Evolutionary conservation across 345 rosid species (phyloP), one percentile per base, ranked within the genome.

Genomic region (Eutrema yunnanense): DNA sequence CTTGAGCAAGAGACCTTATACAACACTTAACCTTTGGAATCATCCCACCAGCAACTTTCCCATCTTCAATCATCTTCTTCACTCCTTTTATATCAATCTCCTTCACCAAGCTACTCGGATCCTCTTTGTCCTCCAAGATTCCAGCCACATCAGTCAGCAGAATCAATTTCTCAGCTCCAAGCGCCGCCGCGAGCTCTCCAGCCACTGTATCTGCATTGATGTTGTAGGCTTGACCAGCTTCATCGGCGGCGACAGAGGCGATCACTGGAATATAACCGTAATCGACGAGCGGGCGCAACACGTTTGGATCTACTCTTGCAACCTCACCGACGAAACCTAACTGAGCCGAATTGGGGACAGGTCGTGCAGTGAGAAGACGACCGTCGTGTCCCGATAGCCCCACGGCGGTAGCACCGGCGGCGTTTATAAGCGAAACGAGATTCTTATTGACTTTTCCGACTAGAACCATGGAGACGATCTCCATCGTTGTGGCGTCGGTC

Each of bases 201-300:
- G 96, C 98, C 52, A 91, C 98, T 0, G 97, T 91, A 76, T 94
- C 97, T 0, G 97, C 98, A 72, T 94, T 94, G 46, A 94, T 94
- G 75, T 94, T 94, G 19, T 94, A 94, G 3, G 90, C 74, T 58
- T 94, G 97, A 1, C 97, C 96, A 0, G 49, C 30, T 56, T 81
- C 88, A 64, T 94, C 96, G 1, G 94, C 91, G 0, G 98, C 97
- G 30, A 91, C 98, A 0, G 98, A 91, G 0, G 98, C 97, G 14
- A 94, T 86, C 73, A 94, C 98, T 0, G 97, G 98, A 48, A 94
- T 91, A 32, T 80, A 83, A 11, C 96, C 95, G 10, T 41, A 81
- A 68, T 80, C 81, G 0, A 88, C 81, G 0, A 94, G 84, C 0
- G 90, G 87, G 46, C 81, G 83, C 6, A 94, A 75, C 7, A 89